Evolutionary conservation across 1,139 yeast species (phyloP).

Genomic region (Taphrina betulina): DNA sequence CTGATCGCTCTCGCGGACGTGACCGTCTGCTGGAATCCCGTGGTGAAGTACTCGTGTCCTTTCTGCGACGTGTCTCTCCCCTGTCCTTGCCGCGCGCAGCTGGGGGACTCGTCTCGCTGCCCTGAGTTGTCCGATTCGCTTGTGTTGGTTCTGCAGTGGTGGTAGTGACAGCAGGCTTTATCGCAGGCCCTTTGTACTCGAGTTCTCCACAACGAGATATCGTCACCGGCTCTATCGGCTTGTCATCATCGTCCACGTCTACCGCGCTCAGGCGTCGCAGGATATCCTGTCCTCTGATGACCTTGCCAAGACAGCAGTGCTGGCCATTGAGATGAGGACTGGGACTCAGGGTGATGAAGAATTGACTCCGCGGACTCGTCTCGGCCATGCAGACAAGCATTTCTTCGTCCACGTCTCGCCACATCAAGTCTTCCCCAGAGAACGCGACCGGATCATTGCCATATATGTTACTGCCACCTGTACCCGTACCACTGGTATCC

Average conservation of each 20-base stretch:
- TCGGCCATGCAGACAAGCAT: constrained; percentile 59
- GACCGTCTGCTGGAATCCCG: background rate
- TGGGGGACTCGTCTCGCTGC: background rate
- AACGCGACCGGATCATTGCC: constrained; percentile 43
- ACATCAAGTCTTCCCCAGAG: constrained; percentile 61
- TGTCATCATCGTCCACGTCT: constrained; percentile 49
- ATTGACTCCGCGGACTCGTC: constrained; percentile 65
- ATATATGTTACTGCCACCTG: constrained; percentile 50
- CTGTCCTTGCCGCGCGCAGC: background rate
- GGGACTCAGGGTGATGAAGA: constrained; percentile 54
- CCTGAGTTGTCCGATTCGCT: background rate
- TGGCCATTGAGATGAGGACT: constrained; percentile 49
- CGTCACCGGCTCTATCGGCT: constrained; percentile 45
- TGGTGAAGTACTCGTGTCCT: background rate
- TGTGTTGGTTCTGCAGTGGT: background rate
- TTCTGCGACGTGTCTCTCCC: background rate
- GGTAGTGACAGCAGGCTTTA: background rate
- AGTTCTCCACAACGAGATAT: constrained; percentile 56
- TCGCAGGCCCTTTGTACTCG: constrained; percentile 38
- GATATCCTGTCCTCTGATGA: constrained; percentile 65
- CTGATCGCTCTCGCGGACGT: no score
- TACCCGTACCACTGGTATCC: constrained; percentile 52
- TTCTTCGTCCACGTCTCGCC: constrained; percentile 40
- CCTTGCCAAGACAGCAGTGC: constrained; percentile 69
- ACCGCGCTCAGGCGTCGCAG: constrained; percentile 55